Evolutionary conservation across 305 asterid genomes (phyloP).

Genomic region (Fraxinus floribunda): DNA sequence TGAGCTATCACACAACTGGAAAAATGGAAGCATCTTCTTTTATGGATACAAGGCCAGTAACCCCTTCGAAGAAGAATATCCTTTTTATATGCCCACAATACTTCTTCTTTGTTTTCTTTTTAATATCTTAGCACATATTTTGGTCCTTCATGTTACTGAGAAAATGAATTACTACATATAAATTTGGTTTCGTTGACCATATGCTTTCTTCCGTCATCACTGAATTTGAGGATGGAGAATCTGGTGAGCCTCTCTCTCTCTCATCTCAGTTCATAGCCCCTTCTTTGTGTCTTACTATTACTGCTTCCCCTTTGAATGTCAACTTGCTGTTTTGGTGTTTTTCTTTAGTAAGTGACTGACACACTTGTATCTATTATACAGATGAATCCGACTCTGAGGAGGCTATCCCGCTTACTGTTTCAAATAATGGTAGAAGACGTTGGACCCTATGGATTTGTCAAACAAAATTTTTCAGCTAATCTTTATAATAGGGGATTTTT

Average conservation of each 20-base stretch:
- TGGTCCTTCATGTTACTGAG: background rate
- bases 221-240: conserved; percentile 29
- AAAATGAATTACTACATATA: background rate
- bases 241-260: conserved; percentile 26
- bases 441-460: background rate
- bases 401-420: conserved; percentile 43
- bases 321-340: background rate
- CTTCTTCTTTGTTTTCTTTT: background rate
- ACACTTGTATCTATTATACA: conserved; percentile 22
- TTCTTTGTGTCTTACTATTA: background rate
- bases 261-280: background rate
- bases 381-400: conserved; percentile 67
- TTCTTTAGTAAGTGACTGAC: background rate
- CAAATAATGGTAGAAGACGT: conserved; percentile 47
- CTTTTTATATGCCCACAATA: conserved; percentile 30
- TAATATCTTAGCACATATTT: background rate
- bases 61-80: conserved; percentile 68
- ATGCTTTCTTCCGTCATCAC: conserved; percentile 24
- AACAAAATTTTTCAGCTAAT: background rate
- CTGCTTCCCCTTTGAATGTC: background rate
- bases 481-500: background rate
- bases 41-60: conserved; percentile 60
- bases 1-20: conserved; percentile 80
- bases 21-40: conserved; percentile 69
- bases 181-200: conserved; percentile 37